Base-by-base conservation (phyloP, 352 stramenopile species). In the Sclerospora graminicola region DNA sequence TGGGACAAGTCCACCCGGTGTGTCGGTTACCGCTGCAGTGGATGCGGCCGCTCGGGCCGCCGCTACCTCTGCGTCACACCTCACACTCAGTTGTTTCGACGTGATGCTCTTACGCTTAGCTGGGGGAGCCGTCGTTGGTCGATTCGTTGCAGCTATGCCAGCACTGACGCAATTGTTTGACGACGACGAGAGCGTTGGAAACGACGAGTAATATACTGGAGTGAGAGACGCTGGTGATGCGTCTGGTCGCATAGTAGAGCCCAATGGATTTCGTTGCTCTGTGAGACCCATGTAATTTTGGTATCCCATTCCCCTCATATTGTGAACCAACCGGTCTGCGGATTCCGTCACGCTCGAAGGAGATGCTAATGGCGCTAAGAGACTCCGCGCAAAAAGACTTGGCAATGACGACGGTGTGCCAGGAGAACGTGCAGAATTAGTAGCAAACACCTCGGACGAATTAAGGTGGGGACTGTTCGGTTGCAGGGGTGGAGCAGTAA, bases 61-160 rank as follows among this genome's bases (percentile, higher is more conserved):
- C 9, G 68, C 64, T 41, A 67, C 53, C 45, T 67, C 53, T 2
- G 48, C 57, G n/a, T 63, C 60, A 37, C 56, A 65, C 13, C 48
- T 43, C 28, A 77, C 60, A 39, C 48, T 66, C 1, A 81, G 41
- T 50, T 89, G 72, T 57, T 87, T 84, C 28, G 72, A 69, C 31
- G 74, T 80, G 50, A 89, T 83, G 50, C 69, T 83, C 60, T 84
- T 86, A 27, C 71, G 69, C 56, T 89, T 89, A 21, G 79, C 54
- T 7, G 77, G 71, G 8, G 77, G 86, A 8, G 57, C 46, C 20
- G 33, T 38, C 13, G 34, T 58, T 8, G 45, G 21, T 45, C 39
- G 57, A 11, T 48, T 50, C 10, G 36, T 42, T 7, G 24, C 24
- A 19, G 30, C 37, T 19, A 24, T 36, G 15, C 31, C 37, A 45